phyloP scores from a whole-genome alignment of 1,284 basidiomycete species.

The Ceratobasidium papillatum region DNA sequence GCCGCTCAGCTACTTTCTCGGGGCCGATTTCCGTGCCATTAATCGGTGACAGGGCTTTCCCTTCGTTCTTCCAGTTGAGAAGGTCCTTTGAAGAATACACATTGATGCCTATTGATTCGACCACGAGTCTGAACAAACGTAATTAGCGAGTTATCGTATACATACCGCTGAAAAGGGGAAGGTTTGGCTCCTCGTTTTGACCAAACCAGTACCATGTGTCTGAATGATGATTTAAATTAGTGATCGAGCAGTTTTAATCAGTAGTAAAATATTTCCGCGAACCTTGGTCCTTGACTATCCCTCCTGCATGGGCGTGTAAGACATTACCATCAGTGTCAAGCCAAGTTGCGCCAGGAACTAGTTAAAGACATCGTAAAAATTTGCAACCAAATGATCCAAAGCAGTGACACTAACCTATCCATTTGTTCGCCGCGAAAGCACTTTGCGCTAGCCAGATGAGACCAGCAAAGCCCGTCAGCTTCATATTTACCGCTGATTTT shows the following conservation, averaged over 20 bases:
- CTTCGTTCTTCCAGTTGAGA: conserved; percentile 38
- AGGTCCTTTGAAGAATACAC: conserved; percentile 37
- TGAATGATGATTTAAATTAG: neutral
- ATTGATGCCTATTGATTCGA: conserved; percentile 12
- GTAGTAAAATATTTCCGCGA: neutral
- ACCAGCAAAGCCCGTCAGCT: neutral
- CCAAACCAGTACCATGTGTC: conserved; percentile 40
- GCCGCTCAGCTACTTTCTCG: conserved; percentile 22
- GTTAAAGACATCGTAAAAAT: neutral
- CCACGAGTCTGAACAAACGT: neutral
- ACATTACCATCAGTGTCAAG: conserved; percentile 33
- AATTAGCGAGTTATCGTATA: neutral
- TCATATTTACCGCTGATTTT: neutral
- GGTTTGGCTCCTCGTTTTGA: conserved; percentile 23
- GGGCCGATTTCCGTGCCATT: conserved; percentile 30
- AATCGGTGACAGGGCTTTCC: conserved; percentile 22
- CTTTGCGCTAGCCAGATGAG: neutral
- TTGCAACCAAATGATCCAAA: neutral
- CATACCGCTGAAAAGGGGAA: conserved; percentile 33
- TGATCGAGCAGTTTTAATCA: neutral
- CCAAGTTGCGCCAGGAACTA: conserved; percentile 35
- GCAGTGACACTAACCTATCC: conserved; percentile 11
- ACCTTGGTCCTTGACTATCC: conserved; percentile 31
- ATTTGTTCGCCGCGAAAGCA: conserved; percentile 25
- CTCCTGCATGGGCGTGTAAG: conserved; percentile 32